Evolutionary conservation across 352 stramenopile genomes (phyloP), one percentile per base, ranked within the genome.

Genomic region (Pythium sukuiense): DNA sequence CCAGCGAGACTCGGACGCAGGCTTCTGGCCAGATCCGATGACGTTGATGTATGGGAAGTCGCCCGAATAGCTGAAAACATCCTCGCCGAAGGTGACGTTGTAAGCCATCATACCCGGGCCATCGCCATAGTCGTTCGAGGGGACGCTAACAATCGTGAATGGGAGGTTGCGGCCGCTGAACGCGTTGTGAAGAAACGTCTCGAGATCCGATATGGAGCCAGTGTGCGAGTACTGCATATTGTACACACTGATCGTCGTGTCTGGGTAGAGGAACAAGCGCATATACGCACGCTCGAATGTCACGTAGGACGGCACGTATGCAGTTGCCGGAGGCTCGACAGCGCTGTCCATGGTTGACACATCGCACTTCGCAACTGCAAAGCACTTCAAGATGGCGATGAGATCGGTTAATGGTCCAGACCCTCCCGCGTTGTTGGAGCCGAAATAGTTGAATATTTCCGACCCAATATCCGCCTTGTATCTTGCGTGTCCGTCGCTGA

Each of bases 391-490:
- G 35, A 55, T 55, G 5, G n/a, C 48, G 13, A 20, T 37, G 12
- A 9, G 8, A 35, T 35, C 32, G 20, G 20, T 24, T 24, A 24
- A 24, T 24, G 20, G 20, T 24, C 20, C 20, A 24, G 20, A 24
- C 20, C 20, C 20, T 24, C 20, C 20, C 20, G 0, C 20, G 20
- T 24, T 24, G 20, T 24, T 24, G 20, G 20, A 24, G 20, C 0
- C 32, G 32, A 1, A 35, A 9, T 53, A 32, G 7, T 30, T 18
- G 6, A 24, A 55, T 8, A 55, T 11, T 11, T 33, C 12, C 2
- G 24, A 33, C 48, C 48, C 48, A n/a, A 55, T 33, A 1, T 55
- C 48, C 26, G 48, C 48, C 12, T 6, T 55, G 48, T 52, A 52
- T 5, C 45, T 18, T 6, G n/a, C n/a, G n/a, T 52, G 45, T 18